Evolutionary conservation across 2,329 filamentous ascomycete species (phyloP).

Genomic region (Sclerotinia nivalis): DNA sequence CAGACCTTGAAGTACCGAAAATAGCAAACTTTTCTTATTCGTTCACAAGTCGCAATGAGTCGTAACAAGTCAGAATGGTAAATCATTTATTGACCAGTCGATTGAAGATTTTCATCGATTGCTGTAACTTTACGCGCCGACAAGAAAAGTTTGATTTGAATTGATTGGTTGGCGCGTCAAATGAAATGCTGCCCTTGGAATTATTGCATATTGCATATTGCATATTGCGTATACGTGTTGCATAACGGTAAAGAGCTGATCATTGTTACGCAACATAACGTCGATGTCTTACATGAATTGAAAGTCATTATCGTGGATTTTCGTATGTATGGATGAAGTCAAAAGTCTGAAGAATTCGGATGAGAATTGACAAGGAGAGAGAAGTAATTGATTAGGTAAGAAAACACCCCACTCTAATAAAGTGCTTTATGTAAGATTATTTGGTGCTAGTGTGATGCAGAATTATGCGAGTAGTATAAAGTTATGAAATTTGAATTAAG

Average conservation of each 20-base stretch:
- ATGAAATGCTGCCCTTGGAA: slow-evolving; percentile 1
- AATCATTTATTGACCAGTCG: slow-evolving; percentile 25
- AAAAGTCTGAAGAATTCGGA: too few relatives aligned
- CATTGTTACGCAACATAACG: background rate
- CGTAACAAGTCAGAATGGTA: slow-evolving; percentile 26
- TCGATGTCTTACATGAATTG: background rate
- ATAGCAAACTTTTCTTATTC: slow-evolving; percentile 35
- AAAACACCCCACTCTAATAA: background rate
- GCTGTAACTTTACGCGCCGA: slow-evolving; percentile 39
- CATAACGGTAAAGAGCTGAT: slow-evolving; percentile 1
- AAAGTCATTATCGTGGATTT: background rate
- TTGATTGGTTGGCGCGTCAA: slow-evolving; percentile 30
- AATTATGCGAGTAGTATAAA: background rate
- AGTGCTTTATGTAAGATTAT: too few relatives aligned
- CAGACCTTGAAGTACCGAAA: slow-evolving; percentile 27
- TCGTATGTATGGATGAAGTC: background rate
- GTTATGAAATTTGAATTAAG: background rate
- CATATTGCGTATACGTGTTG: background rate
- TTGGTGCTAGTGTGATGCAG: background rate
- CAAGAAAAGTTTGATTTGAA: slow-evolving; percentile 17
- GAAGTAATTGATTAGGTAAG: slow-evolving; percentile 1
- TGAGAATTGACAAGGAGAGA: too few relatives aligned
- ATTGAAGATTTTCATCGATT: slow-evolving; percentile 25
- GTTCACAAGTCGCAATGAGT: slow-evolving; percentile 33
- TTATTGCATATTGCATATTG: too few relatives aligned